Percentiles rank a stretch among this genome's conserved stretches.
Evolutionary conservation across 495 filamentous ascomycete genomes (phyloP).

Genomic region (Lophiostoma macrostomum): DNA sequence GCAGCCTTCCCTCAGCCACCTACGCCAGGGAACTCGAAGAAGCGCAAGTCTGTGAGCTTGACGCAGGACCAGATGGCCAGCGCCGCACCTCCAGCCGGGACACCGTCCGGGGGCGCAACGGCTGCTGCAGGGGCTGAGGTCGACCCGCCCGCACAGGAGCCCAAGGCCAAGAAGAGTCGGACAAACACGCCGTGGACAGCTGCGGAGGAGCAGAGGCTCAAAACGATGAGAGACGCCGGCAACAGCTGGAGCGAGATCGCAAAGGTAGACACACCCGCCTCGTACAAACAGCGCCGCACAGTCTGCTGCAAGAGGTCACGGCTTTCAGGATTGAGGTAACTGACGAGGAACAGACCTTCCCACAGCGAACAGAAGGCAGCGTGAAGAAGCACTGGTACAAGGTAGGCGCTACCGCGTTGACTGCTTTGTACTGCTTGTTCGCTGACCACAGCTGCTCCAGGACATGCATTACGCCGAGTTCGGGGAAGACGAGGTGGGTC

Average conservation of each 20-base stretch:
- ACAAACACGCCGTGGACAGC: constrained; percentile 99
- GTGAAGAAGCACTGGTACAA: constrained; percentile 99
- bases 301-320: constrained; percentile 3
- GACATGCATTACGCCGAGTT: constrained; percentile 99
- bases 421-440: constrained; percentile 14
- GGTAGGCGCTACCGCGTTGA: constrained; percentile 49
- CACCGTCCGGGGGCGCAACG: constrained; percentile 13
- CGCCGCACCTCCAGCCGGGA: constrained; percentile 7
- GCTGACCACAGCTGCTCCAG: constrained; percentile 43
- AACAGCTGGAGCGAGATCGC: constrained; percentile 97
- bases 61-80: constrained; percentile 22
- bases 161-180: constrained; percentile 81
- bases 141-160: constrained; percentile 43
- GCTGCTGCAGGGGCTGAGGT: constrained; percentile 40
- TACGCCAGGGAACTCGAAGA: constrained; percentile 27
- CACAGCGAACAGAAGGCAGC: constrained; percentile 87
- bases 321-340: constrained; percentile 27
- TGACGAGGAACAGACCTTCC: constrained; percentile 69
- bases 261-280: constrained; percentile 59
- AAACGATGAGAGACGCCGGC: constrained; percentile 88
- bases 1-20: constrained; percentile 14
- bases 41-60: constrained; percentile 31
- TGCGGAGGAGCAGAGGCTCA: constrained; percentile 86
- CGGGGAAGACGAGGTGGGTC: constrained; percentile 88
- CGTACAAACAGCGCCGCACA: not conserved